Conservation (phyloP, 495 filamentous ascomycete genomes). For the Parmelia sp. region DNA sequence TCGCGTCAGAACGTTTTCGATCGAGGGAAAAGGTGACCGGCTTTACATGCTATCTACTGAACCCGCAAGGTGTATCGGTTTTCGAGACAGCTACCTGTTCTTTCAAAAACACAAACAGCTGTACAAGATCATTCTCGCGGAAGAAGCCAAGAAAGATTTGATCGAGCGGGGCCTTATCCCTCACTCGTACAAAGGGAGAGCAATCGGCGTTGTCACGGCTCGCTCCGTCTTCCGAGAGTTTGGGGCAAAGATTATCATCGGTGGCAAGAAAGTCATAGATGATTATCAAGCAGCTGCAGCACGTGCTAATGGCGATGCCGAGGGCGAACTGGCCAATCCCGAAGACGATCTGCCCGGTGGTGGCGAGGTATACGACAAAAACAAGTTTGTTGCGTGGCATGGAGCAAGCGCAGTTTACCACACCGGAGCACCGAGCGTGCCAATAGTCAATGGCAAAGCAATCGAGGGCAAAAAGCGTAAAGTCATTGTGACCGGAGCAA, state of each 20-base stretch:
- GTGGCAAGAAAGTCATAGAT: slow-evolving; percentile 75
- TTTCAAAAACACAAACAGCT: slow-evolving; percentile 94
- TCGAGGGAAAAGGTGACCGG: slow-evolving; percentile 71
- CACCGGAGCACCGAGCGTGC: slow-evolving; percentile 68
- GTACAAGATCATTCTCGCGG: slow-evolving; percentile 92
- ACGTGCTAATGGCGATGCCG: slow-evolving; percentile 69
- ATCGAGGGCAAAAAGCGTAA: slow-evolving; percentile 70
- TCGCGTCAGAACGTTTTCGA: slow-evolving; percentile 86
- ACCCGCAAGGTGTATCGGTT: slow-evolving; percentile 91
- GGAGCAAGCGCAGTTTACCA: slow-evolving; percentile 94
- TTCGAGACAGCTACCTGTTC: slow-evolving; percentile 95
- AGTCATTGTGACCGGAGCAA: slow-evolving; percentile 86
- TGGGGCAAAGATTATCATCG: slow-evolving; percentile 86
- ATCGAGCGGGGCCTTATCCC: slow-evolving; percentile 93
- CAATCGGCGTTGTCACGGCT: slow-evolving; percentile 95
- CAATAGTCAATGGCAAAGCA: slow-evolving; percentile 65
- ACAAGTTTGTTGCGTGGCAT: slow-evolving; percentile 97
- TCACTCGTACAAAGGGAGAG: slow-evolving; percentile 94
- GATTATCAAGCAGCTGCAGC: slow-evolving; percentile 83
- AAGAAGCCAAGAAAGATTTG: slow-evolving; percentile 85
- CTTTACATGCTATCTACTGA: slow-evolving; percentile 98
- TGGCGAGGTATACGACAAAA: slow-evolving; percentile 79
- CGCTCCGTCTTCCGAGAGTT: slow-evolving; percentile 97
- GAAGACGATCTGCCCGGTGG: slow-evolving; percentile 65
- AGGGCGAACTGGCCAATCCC: slow-evolving; percentile 86